Evolutionary conservation across 2,329 filamentous ascomycete genomes (phyloP), one percentile per base, ranked within the genome.

Genomic region (Stachybotrys chartarum): DNA sequence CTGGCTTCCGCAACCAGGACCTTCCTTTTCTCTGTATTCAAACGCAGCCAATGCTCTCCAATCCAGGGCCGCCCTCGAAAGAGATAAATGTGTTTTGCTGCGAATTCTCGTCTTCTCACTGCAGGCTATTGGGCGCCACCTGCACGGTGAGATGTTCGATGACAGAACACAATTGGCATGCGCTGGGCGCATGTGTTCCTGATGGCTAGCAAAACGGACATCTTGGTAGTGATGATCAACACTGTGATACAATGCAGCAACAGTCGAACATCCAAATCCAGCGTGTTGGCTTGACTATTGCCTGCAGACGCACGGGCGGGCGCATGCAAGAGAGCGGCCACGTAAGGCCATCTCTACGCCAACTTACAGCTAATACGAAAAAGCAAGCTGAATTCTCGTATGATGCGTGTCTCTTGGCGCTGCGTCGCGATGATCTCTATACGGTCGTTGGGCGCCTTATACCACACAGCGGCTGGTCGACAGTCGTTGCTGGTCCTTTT

Each of bases 71-170:
- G 4, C 24, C 24, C 4, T 24, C 24, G 24, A 24, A 24, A 24
- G 24, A 24, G 24, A 24, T 47, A 68, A 69, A 4, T 65, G 65
- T 11, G 71, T 71, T 60, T 70, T 71, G 57, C 68, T 71, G 32
- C 69, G 71, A 44, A 69, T 71, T 55, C 61, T 71, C 11, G 68
- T 42, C 14, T 42, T 42, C 35, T 10, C 35, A 24, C 24, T 24
- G 24, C 35, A 42, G 35, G 8, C 35, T 42, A 42, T 42, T 42
- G 35, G 14, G 35, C 3, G 35, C 35, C 35, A 42, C 35, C 14
- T 42, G 35, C 35, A 42, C 24, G 24, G 24, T 24, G 24, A 24
- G 24, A 24, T 24, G 24, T 24, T 4, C 24, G 24, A 24, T 24
- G 24, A 24, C 24, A 24, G 4, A 4, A 24, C 24, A 24, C 24